Base-by-base conservation (phyloP, 768 basidiomycete genomes). In the Hortiboletus campestris region DNA sequence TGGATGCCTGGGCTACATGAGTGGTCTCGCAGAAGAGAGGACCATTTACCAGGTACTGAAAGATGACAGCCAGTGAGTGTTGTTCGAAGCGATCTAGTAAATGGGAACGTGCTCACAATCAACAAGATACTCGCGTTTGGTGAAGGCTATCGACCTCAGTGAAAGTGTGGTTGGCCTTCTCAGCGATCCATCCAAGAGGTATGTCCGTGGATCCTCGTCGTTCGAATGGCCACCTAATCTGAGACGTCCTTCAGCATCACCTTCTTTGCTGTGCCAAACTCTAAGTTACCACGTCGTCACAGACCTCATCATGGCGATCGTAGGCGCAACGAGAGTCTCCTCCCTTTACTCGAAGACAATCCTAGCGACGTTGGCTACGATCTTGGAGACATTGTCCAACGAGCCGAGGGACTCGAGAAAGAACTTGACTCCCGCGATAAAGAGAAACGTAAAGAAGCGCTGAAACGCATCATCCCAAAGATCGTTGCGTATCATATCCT, bases 391-490 rank as follows among this genome's bases (percentile, higher is more conserved):
- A 28, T 60, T 31, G 22, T 61, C 32, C 46, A 46, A 20, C 65
- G 39, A 45, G 60, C 51, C 22, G 75, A 76, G 28, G 63, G 76
- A 49, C 72, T 81, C 31, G 74, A 79, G 20, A 64, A 72, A 35
- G 71, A 75, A 16, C 74, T 75, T 34, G 75, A 78, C 58, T 76
- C 79, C 3, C 62, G 68, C 17, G 69, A 79, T 39, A 81, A 77
- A 57, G 74, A 82, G 59, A 75, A 73, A 41, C 74, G 76, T 53
- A 83, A 81, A 59, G 80, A 84, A 65, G 75, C 80, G 44, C 68
- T 89, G 63, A 81, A 81, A 60, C 72, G 74, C 49, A 77, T 88
- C 55, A 62, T 86, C 29, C 76, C 74, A 16, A 77, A 78, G 40
- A 75, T 86, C 31, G 68, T 86, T 19, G 73, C 77, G 20, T 88